These are phyloP conservation scores for Dimocarpus longan DNA, from an alignment of 345 rosid species.

Conservation along the genomic window DNA sequence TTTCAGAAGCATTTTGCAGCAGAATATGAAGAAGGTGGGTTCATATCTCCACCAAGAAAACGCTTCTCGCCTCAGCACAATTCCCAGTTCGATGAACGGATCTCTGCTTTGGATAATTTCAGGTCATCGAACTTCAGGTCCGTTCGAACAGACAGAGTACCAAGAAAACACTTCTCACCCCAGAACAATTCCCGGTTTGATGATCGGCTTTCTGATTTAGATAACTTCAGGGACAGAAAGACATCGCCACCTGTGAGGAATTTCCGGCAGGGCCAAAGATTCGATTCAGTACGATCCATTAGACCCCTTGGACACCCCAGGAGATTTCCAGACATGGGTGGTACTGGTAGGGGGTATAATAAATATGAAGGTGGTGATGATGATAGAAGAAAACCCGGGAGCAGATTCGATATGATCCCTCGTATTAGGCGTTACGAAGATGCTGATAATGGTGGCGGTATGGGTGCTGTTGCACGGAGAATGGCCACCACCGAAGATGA, in stretches of 20 bases:
- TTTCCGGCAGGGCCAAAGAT: constrained; percentile 38
- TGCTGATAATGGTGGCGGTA: constrained; percentile 9
- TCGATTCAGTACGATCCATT: constrained; percentile 31
- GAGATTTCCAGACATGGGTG: constrained; percentile 30
- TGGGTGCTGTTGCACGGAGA: constrained; percentile 5
- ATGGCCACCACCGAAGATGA: constrained; percentile 4
- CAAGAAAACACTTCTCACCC: constrained; percentile 37
- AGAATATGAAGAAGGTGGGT: constrained; percentile 38
- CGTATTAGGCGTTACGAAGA: constrained; percentile 31
- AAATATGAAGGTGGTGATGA: constrained; percentile 39
- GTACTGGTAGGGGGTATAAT: constrained; percentile 28
- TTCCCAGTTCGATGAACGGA: constrained; percentile 40
- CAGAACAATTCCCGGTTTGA: constrained; percentile 38
- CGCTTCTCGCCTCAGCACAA: constrained; percentile 37
- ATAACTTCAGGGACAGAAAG: constrained; percentile 41
- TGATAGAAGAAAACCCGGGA: constrained; percentile 32
- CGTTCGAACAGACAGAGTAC: constrained; percentile 36
- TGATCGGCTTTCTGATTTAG: constrained; percentile 36
- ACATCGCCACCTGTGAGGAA: constrained; percentile 33
- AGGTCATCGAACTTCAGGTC: constrained; percentile 48
- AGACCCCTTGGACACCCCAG: constrained; percentile 32
- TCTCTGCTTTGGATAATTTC: neutral
- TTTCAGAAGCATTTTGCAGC: constrained; percentile 40
- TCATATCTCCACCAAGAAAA: constrained; percentile 35
- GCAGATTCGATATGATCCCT: constrained; percentile 35